Evolutionary conservation across 176 grass and related monocot species (phyloP).

Genomic region (Aegilops umbellulata): DNA sequence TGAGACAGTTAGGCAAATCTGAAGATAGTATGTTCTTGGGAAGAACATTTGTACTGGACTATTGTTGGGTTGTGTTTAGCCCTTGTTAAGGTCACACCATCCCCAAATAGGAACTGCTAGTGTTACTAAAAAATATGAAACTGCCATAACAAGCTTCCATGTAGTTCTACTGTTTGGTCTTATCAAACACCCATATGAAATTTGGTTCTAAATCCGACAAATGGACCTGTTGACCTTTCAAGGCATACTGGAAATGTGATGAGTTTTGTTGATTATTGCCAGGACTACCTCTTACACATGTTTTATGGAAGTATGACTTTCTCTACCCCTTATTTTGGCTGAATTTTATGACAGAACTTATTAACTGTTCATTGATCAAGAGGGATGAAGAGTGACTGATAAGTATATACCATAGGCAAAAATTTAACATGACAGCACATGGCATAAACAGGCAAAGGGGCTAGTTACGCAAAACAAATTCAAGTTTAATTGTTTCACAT

Average conservation of each 20-base stretch:
- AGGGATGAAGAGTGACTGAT: not conserved
- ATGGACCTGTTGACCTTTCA: not conserved
- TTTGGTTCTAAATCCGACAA: not conserved
- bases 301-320: not conserved
- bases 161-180: not conserved
- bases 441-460: not conserved
- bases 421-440: not conserved
- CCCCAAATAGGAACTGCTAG: not conserved
- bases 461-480: not conserved
- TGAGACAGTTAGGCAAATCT: conserved; percentile 7
- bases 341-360: not conserved
- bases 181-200: not conserved
- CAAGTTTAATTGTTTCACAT: not conserved
- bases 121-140: not conserved
- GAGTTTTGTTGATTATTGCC: not conserved
- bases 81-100: conserved; percentile 1
- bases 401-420: not conserved
- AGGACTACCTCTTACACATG: not conserved
- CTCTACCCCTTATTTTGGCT: not conserved
- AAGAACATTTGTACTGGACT: conserved; percentile 16
- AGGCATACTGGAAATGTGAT: not conserved
- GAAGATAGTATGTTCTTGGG: conserved; percentile 13
- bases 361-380: not conserved
- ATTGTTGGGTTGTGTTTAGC: conserved; percentile 12
- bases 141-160: too few species aligned